Evolutionary conservation across 163 green algal species (phyloP).

Genomic region (Scenedesmus sp.): DNA sequence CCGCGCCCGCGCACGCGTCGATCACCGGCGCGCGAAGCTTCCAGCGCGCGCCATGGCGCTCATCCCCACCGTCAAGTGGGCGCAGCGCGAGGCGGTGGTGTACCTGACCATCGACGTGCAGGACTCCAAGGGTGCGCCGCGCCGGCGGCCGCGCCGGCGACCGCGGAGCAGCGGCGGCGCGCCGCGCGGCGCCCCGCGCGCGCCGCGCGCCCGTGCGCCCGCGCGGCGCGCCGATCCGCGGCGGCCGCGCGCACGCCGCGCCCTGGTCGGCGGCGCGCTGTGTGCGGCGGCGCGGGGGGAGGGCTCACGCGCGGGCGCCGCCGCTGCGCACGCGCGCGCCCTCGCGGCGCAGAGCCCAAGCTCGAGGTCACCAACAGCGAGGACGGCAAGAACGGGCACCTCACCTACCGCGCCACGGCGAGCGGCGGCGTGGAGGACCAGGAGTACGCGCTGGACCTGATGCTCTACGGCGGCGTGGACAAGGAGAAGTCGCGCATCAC

Average conservation of each 20-base stretch:
- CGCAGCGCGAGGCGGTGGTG: constrained; percentile 76
- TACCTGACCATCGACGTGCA: constrained; percentile 89
- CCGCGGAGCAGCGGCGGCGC: no score
- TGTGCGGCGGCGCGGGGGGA: no score
- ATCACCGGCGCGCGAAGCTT: no score
- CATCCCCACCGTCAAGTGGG: constrained; percentile 78
- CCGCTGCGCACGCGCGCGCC: background rate
- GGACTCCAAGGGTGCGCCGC: constrained; percentile 61
- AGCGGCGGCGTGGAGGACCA: constrained; percentile 65
- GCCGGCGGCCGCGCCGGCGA: no score
- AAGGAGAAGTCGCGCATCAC: constrained; percentile 73
- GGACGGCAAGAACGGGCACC: constrained; percentile 45
- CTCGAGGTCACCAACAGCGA: constrained; percentile 62
- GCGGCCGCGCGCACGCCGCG: no score
- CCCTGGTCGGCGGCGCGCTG: no score
- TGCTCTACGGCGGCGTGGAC: constrained; percentile 72
- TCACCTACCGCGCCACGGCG: constrained; percentile 69
- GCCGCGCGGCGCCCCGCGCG: no score
- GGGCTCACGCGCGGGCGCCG: background rate
- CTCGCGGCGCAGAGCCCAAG: constrained; percentile 44
- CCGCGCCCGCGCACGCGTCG: no score
- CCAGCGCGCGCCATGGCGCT: constrained; percentile 52
- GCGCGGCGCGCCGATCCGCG: no score
- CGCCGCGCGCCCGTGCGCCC: no score
- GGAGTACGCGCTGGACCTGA: constrained; percentile 75